Evolutionary conservation across 768 basidiomycete species (phyloP).

Genomic region (Hortiboletus campestris): DNA sequence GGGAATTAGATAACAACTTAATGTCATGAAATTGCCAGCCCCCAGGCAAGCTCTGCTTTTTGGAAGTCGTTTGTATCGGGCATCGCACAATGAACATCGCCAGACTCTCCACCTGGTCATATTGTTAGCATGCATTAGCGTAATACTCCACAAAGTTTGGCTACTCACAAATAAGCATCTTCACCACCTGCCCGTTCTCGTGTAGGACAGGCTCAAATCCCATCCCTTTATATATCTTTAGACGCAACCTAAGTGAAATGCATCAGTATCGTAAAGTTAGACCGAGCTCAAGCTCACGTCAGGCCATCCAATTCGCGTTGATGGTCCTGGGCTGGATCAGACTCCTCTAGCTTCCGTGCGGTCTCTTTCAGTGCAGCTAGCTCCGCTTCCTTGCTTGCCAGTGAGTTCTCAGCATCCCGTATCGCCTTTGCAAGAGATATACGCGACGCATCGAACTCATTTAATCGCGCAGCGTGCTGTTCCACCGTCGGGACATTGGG

Average conservation of each 20-base stretch:
- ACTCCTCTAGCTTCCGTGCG: conserved; percentile 56
- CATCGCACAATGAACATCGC: conserved; percentile 37
- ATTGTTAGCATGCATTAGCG: background rate
- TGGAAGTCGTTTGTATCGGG: conserved; percentile 30
- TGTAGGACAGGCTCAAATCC: conserved; percentile 69
- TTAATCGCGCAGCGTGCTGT: conserved; percentile 57
- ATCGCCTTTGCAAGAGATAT: conserved; percentile 72
- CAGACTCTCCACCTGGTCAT: conserved; percentile 43
- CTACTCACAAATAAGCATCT: conserved; percentile 69
- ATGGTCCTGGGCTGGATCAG: conserved; percentile 72
- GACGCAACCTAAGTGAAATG: conserved; percentile 48
- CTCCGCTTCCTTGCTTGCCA: conserved; percentile 69
- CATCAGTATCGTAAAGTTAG: conserved; percentile 1
- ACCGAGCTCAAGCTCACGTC: conserved; percentile 43
- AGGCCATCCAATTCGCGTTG: conserved; percentile 66
- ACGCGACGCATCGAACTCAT: conserved; percentile 61
- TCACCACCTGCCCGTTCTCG: conserved; percentile 47
- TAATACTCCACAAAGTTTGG: background rate
- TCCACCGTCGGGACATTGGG: conserved; percentile 65
- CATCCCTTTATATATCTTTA: conserved; percentile 66
- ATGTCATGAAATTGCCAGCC: conserved; percentile 33
- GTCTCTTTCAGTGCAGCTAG: conserved; percentile 67
- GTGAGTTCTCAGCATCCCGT: conserved; percentile 63
- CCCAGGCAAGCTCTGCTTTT: conserved; percentile 35
- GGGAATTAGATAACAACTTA: background rate